A percentile compares a stretch with the other conserved stretches of the same genome.
These are phyloP conservation scores for Glaciozyma antarctica DNA, from an alignment of 768 basidiomycete genomes.

Conservation along the genomic window DNA sequence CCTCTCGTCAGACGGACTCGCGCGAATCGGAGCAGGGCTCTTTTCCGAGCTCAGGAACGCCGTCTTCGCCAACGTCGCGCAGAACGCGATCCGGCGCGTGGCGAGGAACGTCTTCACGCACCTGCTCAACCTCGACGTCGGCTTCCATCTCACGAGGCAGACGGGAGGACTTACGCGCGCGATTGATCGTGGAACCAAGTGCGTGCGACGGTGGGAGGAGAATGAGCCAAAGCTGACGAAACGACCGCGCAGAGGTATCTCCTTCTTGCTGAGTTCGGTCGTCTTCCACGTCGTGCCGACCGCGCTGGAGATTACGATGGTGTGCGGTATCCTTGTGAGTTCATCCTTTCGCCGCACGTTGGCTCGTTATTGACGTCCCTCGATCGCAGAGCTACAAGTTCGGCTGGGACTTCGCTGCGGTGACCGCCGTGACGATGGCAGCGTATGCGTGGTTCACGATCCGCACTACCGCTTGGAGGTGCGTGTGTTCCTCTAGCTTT, in stretches of 20 bases:
- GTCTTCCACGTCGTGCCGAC: constrained; percentile 93
- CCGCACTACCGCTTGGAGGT: constrained; percentile 93
- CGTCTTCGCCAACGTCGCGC: constrained; percentile 90
- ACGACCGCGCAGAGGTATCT: constrained; percentile 63
- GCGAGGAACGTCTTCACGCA: constrained; percentile 94
- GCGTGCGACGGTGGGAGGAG: constrained; percentile 29
- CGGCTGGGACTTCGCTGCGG: constrained; percentile 91
- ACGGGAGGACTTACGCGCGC: constrained; percentile 93
- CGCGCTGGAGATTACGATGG: constrained; percentile 88
- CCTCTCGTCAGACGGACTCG: constrained; percentile 62
- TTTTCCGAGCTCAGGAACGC: constrained; percentile 90
- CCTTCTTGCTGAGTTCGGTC: constrained; percentile 84
- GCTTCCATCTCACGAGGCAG: constrained; percentile 84
- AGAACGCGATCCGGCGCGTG: constrained; percentile 85
- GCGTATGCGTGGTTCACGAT: constrained; percentile 97
- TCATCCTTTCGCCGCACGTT: background rate
- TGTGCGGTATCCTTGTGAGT: constrained; percentile 88
- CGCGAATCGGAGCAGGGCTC: constrained; percentile 77
- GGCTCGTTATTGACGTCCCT: constrained; percentile 4
- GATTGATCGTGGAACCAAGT: constrained; percentile 98
- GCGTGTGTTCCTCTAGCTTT: constrained; percentile 18
- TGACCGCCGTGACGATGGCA: constrained; percentile 72
- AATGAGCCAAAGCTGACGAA: background rate
- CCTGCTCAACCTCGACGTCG: constrained; percentile 76
- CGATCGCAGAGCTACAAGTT: constrained; percentile 78